These are phyloP conservation scores for Taiwanofungus camphoratus DNA, from an alignment of 1,284 basidiomycete genomes.

Conservation along the genomic window DNA sequence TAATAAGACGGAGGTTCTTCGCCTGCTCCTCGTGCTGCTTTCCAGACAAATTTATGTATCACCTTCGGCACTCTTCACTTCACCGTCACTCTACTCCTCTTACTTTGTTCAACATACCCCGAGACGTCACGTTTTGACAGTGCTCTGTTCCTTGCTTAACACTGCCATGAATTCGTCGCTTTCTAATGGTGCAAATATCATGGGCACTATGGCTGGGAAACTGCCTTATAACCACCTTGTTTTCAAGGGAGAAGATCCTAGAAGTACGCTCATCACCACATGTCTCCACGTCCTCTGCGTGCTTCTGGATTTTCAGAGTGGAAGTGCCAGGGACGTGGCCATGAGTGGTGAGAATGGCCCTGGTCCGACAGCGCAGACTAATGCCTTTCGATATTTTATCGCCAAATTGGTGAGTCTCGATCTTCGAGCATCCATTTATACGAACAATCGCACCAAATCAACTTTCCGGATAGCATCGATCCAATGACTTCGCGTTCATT, in stretches of 20 bases:
- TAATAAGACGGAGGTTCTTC: constrained; percentile 83
- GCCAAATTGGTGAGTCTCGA: constrained; percentile 75
- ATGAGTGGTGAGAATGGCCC: constrained; percentile 22
- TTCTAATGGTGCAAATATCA: constrained; percentile 38
- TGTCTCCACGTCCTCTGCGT: constrained; percentile 74
- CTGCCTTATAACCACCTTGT: constrained; percentile 87
- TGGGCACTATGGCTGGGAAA: constrained; percentile 59
- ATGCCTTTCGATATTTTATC: constrained; percentile 86
- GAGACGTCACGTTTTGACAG: constrained; percentile 76
- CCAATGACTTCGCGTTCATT: constrained; percentile 82
- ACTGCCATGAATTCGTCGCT: constrained; percentile 72
- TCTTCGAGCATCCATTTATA: not conserved
- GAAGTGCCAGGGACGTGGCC: constrained; percentile 50
- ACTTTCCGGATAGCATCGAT: constrained; percentile 60
- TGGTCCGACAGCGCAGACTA: constrained; percentile 64
- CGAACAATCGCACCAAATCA: not conserved
- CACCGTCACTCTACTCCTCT: constrained; percentile 70
- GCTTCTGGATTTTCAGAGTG: constrained; percentile 79
- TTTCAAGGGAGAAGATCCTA: constrained; percentile 80
- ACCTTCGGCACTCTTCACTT: constrained; percentile 62
- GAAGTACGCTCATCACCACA: constrained; percentile 63
- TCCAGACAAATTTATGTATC: constrained; percentile 85
- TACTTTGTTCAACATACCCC: constrained; percentile 74
- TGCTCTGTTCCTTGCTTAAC: constrained; percentile 89
- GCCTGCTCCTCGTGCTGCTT: constrained; percentile 78